phyloP scores from a whole-genome alignment of 768 basidiomycete genomes.

The Hypsizygus marmoreus region DNA sequence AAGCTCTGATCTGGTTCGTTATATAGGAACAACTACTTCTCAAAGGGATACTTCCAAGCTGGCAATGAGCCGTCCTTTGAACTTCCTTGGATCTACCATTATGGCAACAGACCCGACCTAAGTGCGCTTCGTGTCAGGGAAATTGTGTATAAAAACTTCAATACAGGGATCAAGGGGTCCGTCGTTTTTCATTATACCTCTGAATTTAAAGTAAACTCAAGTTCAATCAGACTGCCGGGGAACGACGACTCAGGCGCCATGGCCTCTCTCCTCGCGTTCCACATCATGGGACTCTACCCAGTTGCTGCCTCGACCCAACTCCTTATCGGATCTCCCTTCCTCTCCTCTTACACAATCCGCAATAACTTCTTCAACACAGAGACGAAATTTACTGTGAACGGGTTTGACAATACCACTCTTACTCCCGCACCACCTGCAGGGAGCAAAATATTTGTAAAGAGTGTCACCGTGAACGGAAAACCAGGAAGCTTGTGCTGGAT shows the following conservation, averaged over 20 bases:
- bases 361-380: slow-evolving; percentile 39
- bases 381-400: slow-evolving; percentile 42
- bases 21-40: slow-evolving; percentile 46
- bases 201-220: not conserved
- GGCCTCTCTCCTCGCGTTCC: slow-evolving; percentile 51
- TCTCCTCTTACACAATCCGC: slow-evolving; percentile 44
- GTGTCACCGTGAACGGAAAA: slow-evolving; percentile 43
- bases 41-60: slow-evolving; percentile 44
- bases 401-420: slow-evolving; percentile 42
- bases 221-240: slow-evolving; percentile 42
- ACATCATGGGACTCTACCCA: slow-evolving; percentile 52
- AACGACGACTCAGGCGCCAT: slow-evolving; percentile 58
- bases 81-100: slow-evolving; percentile 51
- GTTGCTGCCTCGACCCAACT: slow-evolving; percentile 48
- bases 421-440: slow-evolving; percentile 37
- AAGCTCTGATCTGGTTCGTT: not conserved
- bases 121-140: slow-evolving; percentile 46
- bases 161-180: slow-evolving; percentile 46
- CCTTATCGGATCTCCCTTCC: slow-evolving; percentile 48
- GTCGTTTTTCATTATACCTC: slow-evolving; percentile 7
- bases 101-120: slow-evolving; percentile 51
- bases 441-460: slow-evolving; percentile 45
- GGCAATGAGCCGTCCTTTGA: slow-evolving; percentile 54
- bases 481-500: slow-evolving; percentile 44
- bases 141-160: slow-evolving; percentile 46